Evolutionary conservation across 768 basidiomycete genomes (phyloP).

Genomic region (Suillus clintonianus): DNA sequence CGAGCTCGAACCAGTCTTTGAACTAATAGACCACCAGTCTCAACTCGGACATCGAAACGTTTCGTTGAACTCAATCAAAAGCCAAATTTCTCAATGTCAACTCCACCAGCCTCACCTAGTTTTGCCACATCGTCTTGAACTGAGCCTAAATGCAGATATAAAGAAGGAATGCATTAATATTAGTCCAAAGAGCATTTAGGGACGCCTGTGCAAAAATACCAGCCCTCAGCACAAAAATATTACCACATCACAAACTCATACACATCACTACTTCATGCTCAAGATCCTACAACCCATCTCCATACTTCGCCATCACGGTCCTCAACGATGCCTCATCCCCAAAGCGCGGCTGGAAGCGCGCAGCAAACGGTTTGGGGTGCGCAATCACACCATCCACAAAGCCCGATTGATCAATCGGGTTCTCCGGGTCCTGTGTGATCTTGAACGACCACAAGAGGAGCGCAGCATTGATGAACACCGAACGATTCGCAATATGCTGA

Average conservation of each 20-base stretch:
- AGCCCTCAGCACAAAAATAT: background rate
- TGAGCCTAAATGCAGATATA: no score
- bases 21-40: no score
- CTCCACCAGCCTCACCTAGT: background rate
- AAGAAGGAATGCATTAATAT: background rate
- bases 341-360: slow-evolving; percentile 52
- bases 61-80: background rate
- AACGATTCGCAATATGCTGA: slow-evolving; percentile 59
- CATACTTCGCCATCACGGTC: slow-evolving; percentile 27
- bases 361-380: slow-evolving; percentile 64
- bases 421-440: slow-evolving; percentile 48
- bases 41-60: background rate
- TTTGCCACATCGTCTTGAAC: background rate
- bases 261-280: background rate
- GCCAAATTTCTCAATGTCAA: background rate
- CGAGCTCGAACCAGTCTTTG: no score
- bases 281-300: slow-evolving; percentile 14
- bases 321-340: slow-evolving; percentile 25
- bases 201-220: background rate
- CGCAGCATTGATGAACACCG: slow-evolving; percentile 66
- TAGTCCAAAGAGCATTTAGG: background rate
- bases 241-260: background rate
- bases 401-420: slow-evolving; percentile 60
- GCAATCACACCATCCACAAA: slow-evolving; percentile 67
- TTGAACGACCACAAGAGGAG: slow-evolving; percentile 68